These are phyloP conservation scores for Dactylellina parvicollis DNA, from an alignment of 2,329 filamentous ascomycete species.

Conservation along the genomic window DNA sequence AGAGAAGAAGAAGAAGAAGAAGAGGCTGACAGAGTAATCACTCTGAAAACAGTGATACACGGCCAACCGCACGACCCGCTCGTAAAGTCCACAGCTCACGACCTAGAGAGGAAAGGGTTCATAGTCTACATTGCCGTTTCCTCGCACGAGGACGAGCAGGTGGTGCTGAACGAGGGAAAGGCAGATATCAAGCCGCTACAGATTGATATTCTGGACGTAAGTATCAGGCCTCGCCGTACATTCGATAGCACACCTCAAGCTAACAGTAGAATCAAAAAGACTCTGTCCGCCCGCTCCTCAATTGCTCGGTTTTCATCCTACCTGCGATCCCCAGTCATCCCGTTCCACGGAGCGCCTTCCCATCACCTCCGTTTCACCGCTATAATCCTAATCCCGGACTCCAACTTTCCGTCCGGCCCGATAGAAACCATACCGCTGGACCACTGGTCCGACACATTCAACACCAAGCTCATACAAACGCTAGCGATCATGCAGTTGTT, in stretches of 20 bases:
- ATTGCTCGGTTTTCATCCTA: slow-evolving; percentile 77
- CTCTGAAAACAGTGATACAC: slow-evolving; percentile 72
- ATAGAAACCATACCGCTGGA: slow-evolving; percentile 86
- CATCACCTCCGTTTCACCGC: slow-evolving; percentile 81
- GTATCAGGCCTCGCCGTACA: slow-evolving; percentile 59
- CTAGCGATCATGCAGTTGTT: slow-evolving; percentile 90
- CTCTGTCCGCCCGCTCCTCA: slow-evolving; percentile 73
- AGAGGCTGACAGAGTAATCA: slow-evolving; percentile 48
- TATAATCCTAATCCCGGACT: slow-evolving; percentile 82
- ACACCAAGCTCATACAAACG: slow-evolving; percentile 88
- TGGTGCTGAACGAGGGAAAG: slow-evolving; percentile 73
- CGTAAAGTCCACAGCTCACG: slow-evolving; percentile 81
- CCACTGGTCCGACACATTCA: slow-evolving; percentile 87
- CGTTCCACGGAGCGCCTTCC: slow-evolving; percentile 77
- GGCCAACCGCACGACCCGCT: slow-evolving; percentile 87
- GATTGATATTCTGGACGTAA: slow-evolving; percentile 82
- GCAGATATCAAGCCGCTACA: slow-evolving; percentile 80
- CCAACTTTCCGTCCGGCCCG: slow-evolving; percentile 81
- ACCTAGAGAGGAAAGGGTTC: slow-evolving; percentile 90
- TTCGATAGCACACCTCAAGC: slow-evolving; percentile 36
- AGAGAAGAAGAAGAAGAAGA: too few relatives aligned
- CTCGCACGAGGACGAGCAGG: slow-evolving; percentile 82
- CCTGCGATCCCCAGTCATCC: slow-evolving; percentile 77
- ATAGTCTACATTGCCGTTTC: slow-evolving; percentile 91
- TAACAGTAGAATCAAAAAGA: slow-evolving; percentile 64